Percentiles rank a stretch among this genome's conserved stretches.
Evolutionary conservation across 805 yeast genomes (phyloP).

Genomic region (Lachancea sp.): DNA sequence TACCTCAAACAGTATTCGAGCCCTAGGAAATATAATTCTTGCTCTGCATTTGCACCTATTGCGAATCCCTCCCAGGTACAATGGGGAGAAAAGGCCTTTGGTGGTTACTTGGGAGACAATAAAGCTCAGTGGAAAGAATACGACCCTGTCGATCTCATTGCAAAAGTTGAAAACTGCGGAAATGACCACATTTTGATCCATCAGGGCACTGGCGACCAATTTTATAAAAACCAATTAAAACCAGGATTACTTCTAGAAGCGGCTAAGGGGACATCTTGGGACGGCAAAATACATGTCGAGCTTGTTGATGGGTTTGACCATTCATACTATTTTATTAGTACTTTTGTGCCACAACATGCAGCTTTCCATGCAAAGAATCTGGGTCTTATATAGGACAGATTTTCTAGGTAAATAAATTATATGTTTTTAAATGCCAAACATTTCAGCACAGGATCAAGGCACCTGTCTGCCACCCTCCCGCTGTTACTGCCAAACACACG

Average conservation of each 20-base stretch:
- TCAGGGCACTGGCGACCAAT: constrained; percentile 74
- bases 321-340: constrained; percentile 76
- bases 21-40: constrained; percentile 50
- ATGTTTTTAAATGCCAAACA: not conserved
- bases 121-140: constrained; percentile 55
- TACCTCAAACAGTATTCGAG: constrained; percentile 60
- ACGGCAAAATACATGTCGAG: constrained; percentile 52
- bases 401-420: not conserved
- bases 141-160: constrained; percentile 78
- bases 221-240: constrained; percentile 59
- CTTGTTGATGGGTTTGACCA: constrained; percentile 85
- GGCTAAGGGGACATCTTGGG: constrained; percentile 50
- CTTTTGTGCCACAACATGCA: constrained; percentile 78
- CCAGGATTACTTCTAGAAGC: constrained; percentile 65
- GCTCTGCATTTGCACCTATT: constrained; percentile 88
- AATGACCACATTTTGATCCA: constrained; percentile 67
- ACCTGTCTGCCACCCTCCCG: constrained; percentile 78
- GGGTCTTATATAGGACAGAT: constrained; percentile 27
- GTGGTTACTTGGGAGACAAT: constrained; percentile 63
- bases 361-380: constrained; percentile 72
- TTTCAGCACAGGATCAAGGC: constrained; percentile 40
- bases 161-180: constrained; percentile 41
- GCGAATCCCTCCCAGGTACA: constrained; percentile 67
- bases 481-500: constrained; percentile 53
- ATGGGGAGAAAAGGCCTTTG: constrained; percentile 87